phyloP scores from a whole-genome alignment of 768 basidiomycete genomes.

The Tylopilus cervinicoccineus region DNA sequence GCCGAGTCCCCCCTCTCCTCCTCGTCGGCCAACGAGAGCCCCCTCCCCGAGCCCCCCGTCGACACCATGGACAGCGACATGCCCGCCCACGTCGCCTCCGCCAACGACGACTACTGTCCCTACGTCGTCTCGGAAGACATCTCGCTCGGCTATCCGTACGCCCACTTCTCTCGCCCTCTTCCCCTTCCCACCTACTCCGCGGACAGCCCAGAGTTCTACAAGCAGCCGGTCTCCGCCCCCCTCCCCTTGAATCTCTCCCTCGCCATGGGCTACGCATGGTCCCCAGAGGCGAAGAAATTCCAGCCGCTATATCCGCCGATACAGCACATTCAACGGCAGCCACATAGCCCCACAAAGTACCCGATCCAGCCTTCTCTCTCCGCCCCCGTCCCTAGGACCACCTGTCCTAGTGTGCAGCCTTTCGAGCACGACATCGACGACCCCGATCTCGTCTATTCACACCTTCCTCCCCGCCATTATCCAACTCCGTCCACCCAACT shows the following conservation, averaged over 20 bases:
- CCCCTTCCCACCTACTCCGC: constrained; percentile 21
- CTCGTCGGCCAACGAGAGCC: constrained; percentile 37
- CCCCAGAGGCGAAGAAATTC: constrained; percentile 32
- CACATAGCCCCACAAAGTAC: constrained; percentile 21
- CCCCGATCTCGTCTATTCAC: constrained; percentile 23
- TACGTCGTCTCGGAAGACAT: constrained; percentile 26
- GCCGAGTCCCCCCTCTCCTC: constrained; percentile 40
- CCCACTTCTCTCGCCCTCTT: constrained; percentile 20
- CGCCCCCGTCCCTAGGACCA: constrained; percentile 9
- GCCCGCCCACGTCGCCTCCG: constrained; percentile 21
- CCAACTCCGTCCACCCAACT: constrained; percentile 15
- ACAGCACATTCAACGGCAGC: constrained; percentile 28
- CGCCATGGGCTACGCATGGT: constrained; percentile 32
- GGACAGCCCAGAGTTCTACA: constrained; percentile 26
- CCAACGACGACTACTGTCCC: constrained; percentile 27
- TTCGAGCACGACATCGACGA: constrained; percentile 29
- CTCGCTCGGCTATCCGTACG: constrained; percentile 20
- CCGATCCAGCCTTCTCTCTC: constrained; percentile 11
- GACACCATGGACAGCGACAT: constrained; percentile 32
- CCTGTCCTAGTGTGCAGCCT: constrained; percentile 13
- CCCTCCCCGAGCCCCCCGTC: constrained; percentile 35
- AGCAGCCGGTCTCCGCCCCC: constrained; percentile 32
- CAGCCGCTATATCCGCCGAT: constrained; percentile 34
- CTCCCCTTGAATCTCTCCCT: constrained; percentile 30
- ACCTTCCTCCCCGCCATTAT: constrained; percentile 23